Conservation (phyloP, 2,329 filamentous ascomycete genomes). For the Aspergillus sojae region DNA sequence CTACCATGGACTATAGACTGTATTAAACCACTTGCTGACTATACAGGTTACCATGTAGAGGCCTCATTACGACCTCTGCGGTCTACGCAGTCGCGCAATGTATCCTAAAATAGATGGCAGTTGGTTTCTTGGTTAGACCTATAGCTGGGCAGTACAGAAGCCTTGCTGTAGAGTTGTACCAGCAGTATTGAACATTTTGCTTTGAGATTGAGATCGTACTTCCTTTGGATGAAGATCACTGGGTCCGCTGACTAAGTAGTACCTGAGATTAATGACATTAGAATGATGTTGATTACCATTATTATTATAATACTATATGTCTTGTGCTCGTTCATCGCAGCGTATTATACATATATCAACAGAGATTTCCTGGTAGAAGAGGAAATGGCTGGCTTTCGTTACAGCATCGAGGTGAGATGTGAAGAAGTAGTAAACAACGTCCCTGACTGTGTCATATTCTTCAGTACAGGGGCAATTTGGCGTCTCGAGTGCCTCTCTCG, state of each 20-base stretch:
- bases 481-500: constrained; percentile 69
- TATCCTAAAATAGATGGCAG: background rate
- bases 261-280: background rate
- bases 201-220: background rate
- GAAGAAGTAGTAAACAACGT: background rate
- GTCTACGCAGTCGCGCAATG: background rate
- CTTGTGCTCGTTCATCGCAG: background rate
- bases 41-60: background rate
- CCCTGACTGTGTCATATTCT: background rate
- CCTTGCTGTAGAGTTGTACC: background rate
- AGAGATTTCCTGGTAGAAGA: background rate
- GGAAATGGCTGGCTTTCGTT: background rate
- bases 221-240: background rate
- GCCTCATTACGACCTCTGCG: background rate
- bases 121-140: background rate
- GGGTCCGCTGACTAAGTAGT: constrained; percentile 1
- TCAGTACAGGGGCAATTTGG: constrained; percentile 69
- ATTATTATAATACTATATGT: background rate
- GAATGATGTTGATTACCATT: background rate
- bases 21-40: background rate
- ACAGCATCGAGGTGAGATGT: background rate
- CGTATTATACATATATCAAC: background rate
- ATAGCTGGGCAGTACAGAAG: background rate
- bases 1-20: background rate
- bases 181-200: background rate